These are phyloP conservation scores for Penicillium sp. DNA, from an alignment of 2,329 filamentous ascomycete genomes.

Conservation along the genomic window DNA sequence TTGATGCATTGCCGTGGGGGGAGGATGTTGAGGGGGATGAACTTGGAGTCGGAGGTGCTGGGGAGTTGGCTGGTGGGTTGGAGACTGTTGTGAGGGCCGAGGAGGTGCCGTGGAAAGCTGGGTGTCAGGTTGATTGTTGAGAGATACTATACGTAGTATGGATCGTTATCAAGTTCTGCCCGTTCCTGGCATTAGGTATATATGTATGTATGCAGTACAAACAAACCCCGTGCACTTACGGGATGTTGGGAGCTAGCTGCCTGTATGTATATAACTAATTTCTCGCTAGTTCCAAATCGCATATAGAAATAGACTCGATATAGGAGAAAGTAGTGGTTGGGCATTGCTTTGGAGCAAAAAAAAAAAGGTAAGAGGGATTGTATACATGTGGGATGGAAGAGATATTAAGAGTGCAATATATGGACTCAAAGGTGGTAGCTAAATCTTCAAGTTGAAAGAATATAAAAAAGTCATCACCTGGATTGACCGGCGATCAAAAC, in stretches of 20 bases:
- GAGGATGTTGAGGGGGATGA: conserved; percentile 75
- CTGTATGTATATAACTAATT: background rate
- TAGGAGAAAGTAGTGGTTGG: background rate
- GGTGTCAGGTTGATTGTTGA: conserved; percentile 14
- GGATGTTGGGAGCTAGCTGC: background rate
- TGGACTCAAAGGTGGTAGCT: background rate
- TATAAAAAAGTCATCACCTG: background rate
- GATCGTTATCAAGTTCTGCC: background rate
- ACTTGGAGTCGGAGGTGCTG: conserved; percentile 51
- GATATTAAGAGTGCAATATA: background rate
- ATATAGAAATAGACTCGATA: background rate
- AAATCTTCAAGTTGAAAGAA: background rate
- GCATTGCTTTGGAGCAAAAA: background rate
- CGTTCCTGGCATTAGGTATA: background rate
- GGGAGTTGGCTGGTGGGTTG: conserved; percentile 65
- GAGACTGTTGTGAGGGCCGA: conserved; percentile 79
- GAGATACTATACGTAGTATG: background rate
- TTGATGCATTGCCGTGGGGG: conserved; percentile 83
- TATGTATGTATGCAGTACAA: too few species aligned
- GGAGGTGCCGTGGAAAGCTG: conserved; percentile 54
- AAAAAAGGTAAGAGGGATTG: background rate
- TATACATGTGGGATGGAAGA: background rate
- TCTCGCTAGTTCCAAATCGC: background rate
- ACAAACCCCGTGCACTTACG: too few species aligned
- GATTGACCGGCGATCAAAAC: background rate